Evolutionary conservation across 306 rosid species (phyloP).

Genomic region (Cotoneaster glaucophyllus): DNA sequence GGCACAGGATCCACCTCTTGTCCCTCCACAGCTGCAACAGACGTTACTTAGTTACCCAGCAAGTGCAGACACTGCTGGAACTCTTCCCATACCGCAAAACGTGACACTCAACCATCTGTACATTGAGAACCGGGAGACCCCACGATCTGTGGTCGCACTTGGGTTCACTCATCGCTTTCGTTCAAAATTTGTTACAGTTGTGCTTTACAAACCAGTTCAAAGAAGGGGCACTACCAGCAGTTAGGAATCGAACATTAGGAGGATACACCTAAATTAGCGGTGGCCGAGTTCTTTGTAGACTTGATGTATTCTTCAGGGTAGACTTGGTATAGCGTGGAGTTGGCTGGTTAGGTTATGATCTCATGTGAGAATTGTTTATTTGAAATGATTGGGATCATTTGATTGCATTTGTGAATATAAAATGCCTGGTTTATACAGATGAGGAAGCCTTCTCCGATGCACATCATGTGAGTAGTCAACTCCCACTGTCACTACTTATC

Average conservation of each 20-base stretch:
- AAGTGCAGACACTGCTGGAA: constrained; percentile 35
- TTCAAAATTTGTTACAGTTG: constrained; percentile 79
- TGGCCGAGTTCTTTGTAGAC: constrained; percentile 13
- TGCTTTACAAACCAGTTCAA: constrained; percentile 90
- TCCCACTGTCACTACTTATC: neutral
- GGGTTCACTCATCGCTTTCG: constrained; percentile 92
- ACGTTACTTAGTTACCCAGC: constrained; percentile 51
- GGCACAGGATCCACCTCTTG: constrained; percentile 75
- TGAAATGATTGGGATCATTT: neutral
- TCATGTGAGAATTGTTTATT: neutral
- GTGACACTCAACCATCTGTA: constrained; percentile 85
- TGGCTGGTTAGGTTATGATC: neutral
- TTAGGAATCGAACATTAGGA: constrained; percentile 12
- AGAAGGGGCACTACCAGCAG: constrained; percentile 44
- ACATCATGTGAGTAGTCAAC: neutral
- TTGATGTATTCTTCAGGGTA: neutral
- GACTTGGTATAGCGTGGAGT: neutral
- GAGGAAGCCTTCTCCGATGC: neutral
- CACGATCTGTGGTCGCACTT: constrained; percentile 76
- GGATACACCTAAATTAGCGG: constrained; percentile 3
- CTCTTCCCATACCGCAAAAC: constrained; percentile 61
- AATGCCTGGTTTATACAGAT: neutral
- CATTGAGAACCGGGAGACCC: constrained; percentile 71
- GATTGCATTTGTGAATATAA: constrained; percentile 2
- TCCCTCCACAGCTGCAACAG: constrained; percentile 79